Percentiles rank a stretch among this genome's conserved stretches.
These are phyloP conservation scores for Podaxis pistillaris DNA, from an alignment of 768 basidiomycete genomes.

Conservation along the genomic window DNA sequence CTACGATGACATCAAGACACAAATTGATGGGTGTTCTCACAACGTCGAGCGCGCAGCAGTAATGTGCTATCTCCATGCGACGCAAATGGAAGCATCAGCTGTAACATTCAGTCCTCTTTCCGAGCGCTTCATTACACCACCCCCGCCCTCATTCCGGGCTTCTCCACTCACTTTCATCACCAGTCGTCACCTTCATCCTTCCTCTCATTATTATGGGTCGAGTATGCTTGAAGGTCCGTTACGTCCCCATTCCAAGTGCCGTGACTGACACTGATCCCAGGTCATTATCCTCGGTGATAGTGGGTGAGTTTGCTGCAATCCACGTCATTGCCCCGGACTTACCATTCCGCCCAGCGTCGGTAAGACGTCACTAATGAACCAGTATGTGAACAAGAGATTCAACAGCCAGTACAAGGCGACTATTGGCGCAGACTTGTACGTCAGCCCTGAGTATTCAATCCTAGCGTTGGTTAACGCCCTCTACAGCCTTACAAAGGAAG, in stretches of 20 bases:
- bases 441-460: constrained; percentile 22
- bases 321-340: constrained; percentile 12
- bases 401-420: constrained; percentile 99
- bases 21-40: constrained; percentile 2
- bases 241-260: background rate
- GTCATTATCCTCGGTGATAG: constrained; percentile 99
- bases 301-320: constrained; percentile 53
- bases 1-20: background rate
- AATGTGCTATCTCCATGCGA: constrained; percentile 6
- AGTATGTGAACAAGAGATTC: constrained; percentile 99
- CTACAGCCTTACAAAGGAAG: constrained; percentile 89
- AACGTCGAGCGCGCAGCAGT: background rate
- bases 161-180: constrained; percentile 8
- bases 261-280: constrained; percentile 36
- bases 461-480: constrained; percentile 20
- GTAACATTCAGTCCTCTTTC: background rate
- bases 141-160: background rate
- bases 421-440: constrained; percentile 94
- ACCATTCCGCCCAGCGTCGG: constrained; percentile 67
- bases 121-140: background rate
- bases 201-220: constrained; percentile 71
- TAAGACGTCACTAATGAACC: constrained; percentile 99
- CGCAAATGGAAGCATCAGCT: constrained; percentile 6
- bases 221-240: constrained; percentile 75
- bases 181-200: constrained; percentile 20